Evolutionary conservation across 2,329 filamentous ascomycete genomes (phyloP).

Genomic region (Pseudonectria buxi): DNA sequence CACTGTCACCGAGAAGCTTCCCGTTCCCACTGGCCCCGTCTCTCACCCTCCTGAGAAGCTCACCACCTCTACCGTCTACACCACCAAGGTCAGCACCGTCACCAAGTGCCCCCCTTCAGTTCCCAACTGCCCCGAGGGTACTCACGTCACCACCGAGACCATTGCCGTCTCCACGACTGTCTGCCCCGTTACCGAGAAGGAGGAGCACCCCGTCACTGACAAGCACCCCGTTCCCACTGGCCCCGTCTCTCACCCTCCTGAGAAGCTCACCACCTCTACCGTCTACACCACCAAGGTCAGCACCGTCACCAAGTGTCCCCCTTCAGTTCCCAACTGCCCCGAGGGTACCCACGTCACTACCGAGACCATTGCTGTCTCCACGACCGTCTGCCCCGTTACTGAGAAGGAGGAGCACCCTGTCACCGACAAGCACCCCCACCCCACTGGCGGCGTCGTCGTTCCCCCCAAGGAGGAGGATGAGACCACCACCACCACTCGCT

Average conservation of each 20-base stretch:
- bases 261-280: slow-evolving; percentile 26
- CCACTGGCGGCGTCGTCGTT: slow-evolving; percentile 13
- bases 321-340: slow-evolving; percentile 20
- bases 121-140: slow-evolving; percentile 20
- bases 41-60: slow-evolving; percentile 2
- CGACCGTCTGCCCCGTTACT: slow-evolving; percentile 29
- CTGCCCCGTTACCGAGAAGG: slow-evolving; percentile 18
- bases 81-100: slow-evolving; percentile 17
- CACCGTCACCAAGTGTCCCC: slow-evolving; percentile 18
- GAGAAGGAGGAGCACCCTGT: slow-evolving; percentile 6
- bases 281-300: slow-evolving; percentile 19
- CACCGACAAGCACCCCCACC: slow-evolving; percentile 1
- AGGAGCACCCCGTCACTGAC: slow-evolving; percentile 1
- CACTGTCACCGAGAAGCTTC: background rate
- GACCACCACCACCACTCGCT: slow-evolving; percentile 17
- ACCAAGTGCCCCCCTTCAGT: slow-evolving; percentile 15
- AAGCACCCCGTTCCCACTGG: slow-evolving; percentile 11
- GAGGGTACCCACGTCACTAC: slow-evolving; percentile 20
- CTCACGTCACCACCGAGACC: slow-evolving; percentile 23
- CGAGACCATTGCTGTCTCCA: slow-evolving; percentile 27
- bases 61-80: slow-evolving; percentile 19
- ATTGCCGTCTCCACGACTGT: slow-evolving; percentile 32
- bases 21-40: background rate
- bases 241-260: slow-evolving; percentile 11
- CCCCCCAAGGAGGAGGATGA: slow-evolving; percentile 23